Conservation (phyloP, 345 rosid species). For the Atalantia buxifolia region DNA sequence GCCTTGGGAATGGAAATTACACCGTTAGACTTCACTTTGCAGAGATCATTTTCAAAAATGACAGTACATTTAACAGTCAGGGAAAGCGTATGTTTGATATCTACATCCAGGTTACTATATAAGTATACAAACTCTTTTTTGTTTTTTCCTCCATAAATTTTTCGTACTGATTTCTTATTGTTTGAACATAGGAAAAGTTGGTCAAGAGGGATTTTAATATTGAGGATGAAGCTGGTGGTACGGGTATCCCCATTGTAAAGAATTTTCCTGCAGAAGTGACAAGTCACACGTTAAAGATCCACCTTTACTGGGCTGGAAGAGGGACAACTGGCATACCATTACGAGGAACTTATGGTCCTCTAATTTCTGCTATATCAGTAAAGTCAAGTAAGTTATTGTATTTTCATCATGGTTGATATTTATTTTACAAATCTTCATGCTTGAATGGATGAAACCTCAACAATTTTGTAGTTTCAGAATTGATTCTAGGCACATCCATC, state of each 20-base stretch:
- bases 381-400: slow-evolving; percentile 44
- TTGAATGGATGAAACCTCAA: not conserved
- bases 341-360: slow-evolving; percentile 74
- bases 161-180: not conserved
- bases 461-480: not conserved
- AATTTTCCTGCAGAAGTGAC: slow-evolving; percentile 29
- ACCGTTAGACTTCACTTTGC: slow-evolving; percentile 80
- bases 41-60: slow-evolving; percentile 64
- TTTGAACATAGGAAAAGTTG: slow-evolving; percentile 39
- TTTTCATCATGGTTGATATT: not conserved
- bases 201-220: slow-evolving; percentile 59
- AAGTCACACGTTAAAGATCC: slow-evolving; percentile 53
- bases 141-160: not conserved
- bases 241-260: slow-evolving; percentile 43
- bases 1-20: slow-evolving; percentile 76
- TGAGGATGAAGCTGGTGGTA: slow-evolving; percentile 56
- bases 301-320: slow-evolving; percentile 70
- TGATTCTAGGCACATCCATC: not conserved
- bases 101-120: slow-evolving; percentile 60
- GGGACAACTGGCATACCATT: slow-evolving; percentile 70
- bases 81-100: slow-evolving; percentile 78
- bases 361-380: slow-evolving; percentile 74
- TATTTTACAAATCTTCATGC: not conserved
- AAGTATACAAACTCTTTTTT: not conserved
- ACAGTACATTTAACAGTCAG: slow-evolving; percentile 45